These are phyloP conservation scores for Singerocomus inundabilis DNA, from an alignment of 1,284 basidiomycete species.

Conservation along the genomic window DNA sequence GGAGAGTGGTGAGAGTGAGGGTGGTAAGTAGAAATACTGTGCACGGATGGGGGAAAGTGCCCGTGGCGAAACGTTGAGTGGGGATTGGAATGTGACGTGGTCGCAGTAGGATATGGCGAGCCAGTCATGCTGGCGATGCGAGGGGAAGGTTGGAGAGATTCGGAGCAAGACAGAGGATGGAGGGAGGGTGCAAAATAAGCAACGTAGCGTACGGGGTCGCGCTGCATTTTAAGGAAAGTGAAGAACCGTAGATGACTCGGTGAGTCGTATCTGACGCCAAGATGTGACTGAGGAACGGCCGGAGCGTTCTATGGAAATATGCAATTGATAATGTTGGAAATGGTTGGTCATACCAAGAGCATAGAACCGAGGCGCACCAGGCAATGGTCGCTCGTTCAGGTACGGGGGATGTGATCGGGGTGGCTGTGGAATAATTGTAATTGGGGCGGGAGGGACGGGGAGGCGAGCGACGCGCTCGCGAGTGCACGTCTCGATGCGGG, in stretches of 20 bases:
- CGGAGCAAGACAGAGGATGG: slow-evolving; percentile 15
- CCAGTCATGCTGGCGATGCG: slow-evolving; percentile 25
- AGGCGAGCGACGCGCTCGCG: slow-evolving; percentile 1
- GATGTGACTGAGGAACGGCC: slow-evolving; percentile 24
- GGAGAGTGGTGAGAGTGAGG: slow-evolving; percentile 22
- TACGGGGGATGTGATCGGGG: slow-evolving; percentile 32
- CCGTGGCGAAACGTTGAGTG: slow-evolving; percentile 14
- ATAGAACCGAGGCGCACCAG: slow-evolving; percentile 34
- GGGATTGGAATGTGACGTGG: slow-evolving; percentile 22
- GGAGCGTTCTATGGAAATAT: slow-evolving; percentile 37
- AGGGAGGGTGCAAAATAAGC: slow-evolving; percentile 25
- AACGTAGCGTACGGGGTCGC: slow-evolving; percentile 20
- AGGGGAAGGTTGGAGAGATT: slow-evolving; percentile 11
- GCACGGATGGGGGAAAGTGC: slow-evolving; percentile 23
- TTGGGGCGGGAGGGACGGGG: slow-evolving; percentile 20
- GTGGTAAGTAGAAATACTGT: slow-evolving; percentile 21
- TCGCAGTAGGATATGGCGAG: slow-evolving; percentile 20
- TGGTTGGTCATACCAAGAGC: slow-evolving; percentile 34
- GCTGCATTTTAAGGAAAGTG: slow-evolving; percentile 32
- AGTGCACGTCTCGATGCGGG: not conserved
- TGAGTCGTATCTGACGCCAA: slow-evolving; percentile 26
- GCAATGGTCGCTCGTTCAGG: slow-evolving; percentile 30
- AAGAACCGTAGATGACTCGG: slow-evolving; percentile 15
- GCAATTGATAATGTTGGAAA: slow-evolving; percentile 37
- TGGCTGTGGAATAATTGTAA: slow-evolving; percentile 35